These are phyloP conservation scores for Spatholobus suberectus DNA, from an alignment of 306 rosid genomes.

Conservation along the genomic window DNA sequence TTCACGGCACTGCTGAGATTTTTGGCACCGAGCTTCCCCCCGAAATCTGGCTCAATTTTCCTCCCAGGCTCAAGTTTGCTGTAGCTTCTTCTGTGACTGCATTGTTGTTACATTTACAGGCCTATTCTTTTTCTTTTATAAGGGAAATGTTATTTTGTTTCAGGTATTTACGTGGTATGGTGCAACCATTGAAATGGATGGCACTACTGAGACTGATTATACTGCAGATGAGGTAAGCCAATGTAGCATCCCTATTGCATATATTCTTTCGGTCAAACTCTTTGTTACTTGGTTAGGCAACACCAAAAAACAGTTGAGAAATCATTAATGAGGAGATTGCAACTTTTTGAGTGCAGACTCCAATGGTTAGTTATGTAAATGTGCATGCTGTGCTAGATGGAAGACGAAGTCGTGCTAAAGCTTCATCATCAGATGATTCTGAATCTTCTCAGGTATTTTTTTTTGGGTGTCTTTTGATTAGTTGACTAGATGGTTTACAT, in stretches of 20 bases:
- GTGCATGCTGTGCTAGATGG: conserved; percentile 89
- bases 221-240: conserved; percentile 85
- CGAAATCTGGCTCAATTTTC: conserved; percentile 86
- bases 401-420: conserved; percentile 83
- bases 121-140: background rate
- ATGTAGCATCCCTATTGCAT: background rate
- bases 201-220: conserved; percentile 85
- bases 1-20: conserved; percentile 88
- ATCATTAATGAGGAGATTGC: conserved; percentile 31
- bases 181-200: conserved; percentile 94
- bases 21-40: conserved; percentile 96
- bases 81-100: conserved; percentile 37
- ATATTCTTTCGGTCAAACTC: background rate
- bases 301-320: background rate
- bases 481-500: background rate
- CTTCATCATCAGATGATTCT: conserved; percentile 63
- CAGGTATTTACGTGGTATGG: conserved; percentile 94
- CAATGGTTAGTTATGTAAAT: conserved; percentile 92
- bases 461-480: background rate
- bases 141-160: background rate
- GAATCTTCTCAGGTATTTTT: conserved; percentile 66
- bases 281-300: background rate
- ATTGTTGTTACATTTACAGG: background rate
- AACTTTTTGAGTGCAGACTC: conserved; percentile 64
- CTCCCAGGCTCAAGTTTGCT: conserved; percentile 87